Evolutionary conservation across 768 basidiomycete species (phyloP), one percentile per base, ranked within the genome.

Genomic region (Boletus huronensis): DNA sequence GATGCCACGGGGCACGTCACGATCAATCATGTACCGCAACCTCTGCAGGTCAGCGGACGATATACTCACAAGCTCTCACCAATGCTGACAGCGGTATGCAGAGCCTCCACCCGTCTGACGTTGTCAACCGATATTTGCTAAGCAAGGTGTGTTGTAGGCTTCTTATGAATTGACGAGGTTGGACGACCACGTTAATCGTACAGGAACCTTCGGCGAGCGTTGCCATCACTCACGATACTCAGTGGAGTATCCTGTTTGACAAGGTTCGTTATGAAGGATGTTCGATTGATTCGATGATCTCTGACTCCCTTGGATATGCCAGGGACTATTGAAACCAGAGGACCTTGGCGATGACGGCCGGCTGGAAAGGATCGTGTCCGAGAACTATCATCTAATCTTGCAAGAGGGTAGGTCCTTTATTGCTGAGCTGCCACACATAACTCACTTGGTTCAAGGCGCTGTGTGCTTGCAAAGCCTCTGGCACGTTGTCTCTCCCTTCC

Each of bases 31-130:
- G 39, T 47, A 16, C 58, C 56, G 23, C 21, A 23, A 23, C 21
- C 38, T 35, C n/a, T 34, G 6, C 48, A 31, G 50, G 50, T 47
- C 23, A 26, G 50, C 2, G 5, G 17, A 34, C 2, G 13, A 28
- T 49, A 34, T 23, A 31, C 7, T 13, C 11, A n/a, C 19, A 17
- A 3, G 31, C 10, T 7, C n/a, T 32, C n/a, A 26, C 17, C 16
- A 8, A 26, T 45, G n/a, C 17, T 51, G 42, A 51, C 42, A 13
- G 9, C 41, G 28, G 43, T 34, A 17, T 11, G 1, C 16, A 53
- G 60, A 42, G 29, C 17, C 10, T 46, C 39, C 62, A 63, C 21
- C 62, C 60, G 2, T 53, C 62, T 32, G 62, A 63, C 5, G 2
- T 52, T 5, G 25, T 63, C 31, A 63, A 63, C 23, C 50, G 45